Base-by-base conservation (phyloP, 192 early-diverging fungal genomes). In the Paraglomus brasilianum region DNA sequence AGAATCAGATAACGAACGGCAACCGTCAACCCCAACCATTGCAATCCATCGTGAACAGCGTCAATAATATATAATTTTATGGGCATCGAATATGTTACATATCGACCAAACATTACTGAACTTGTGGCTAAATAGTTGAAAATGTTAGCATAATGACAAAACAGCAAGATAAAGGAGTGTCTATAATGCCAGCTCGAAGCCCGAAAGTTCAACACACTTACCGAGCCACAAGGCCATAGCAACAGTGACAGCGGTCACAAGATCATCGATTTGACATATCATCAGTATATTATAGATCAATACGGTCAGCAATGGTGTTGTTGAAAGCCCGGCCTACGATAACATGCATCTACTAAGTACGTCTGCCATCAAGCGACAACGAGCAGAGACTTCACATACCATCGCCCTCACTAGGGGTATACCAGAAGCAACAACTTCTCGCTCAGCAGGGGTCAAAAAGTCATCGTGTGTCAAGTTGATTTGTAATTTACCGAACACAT, bases 401-500 rank as follows among this genome's bases (percentile, higher is more conserved):
- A 46, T 5, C 13, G 61, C 21, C 4, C 61, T 45, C 1, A 30
- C 7, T 63, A 46, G 61, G 15, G 61, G 61, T 63, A 44, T 14
- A 63, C 47, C 61, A 14, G 43, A 63, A 6, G 42, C 61, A 17
- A 63, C 21, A 4, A 15, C 17, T 22, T 63, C 61, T 63, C 61
- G 19, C 38, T 24, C 14, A 6, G 8, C 61, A 4, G 61, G 61
- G 4, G 61, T 46, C 14, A 47, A 47, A 14, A 17, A 21, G 6
- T n/a, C 15, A 1, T 38, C 24, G 15, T 24, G 44, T 46, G 43
- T 19, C 22, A 63, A 22, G 13, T 63, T 7, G 43, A 63, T 63
- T 63, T 63, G 61, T 30, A 21, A 30, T 63, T 15, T 63, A 46
- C 61, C 61, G 47, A 43, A 63, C 8, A 63, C 10, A 45, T 63